Percentiles rank a stretch among this genome's conserved stretches.
Conservation (phyloP, 192 early-diverging fungal species). For the Entrophospora sp. region DNA sequence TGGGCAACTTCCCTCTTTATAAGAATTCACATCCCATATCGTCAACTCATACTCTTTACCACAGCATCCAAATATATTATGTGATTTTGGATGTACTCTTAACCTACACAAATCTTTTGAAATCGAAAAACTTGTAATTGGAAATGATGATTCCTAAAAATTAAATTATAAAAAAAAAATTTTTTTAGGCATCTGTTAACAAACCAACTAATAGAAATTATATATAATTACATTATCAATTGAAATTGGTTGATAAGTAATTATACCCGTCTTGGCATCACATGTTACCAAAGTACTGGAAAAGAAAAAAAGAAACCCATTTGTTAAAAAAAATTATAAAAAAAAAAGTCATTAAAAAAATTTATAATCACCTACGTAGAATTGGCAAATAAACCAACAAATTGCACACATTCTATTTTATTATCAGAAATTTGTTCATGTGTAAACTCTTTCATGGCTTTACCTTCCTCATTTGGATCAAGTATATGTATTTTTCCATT, state of each 20-base stretch:
- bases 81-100: conserved; percentile 53
- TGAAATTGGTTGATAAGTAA: conserved; percentile 1
- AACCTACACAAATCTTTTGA: conserved; percentile 54
- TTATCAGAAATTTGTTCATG: conserved; percentile 20
- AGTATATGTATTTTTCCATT: conserved; percentile 41
- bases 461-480: conserved; percentile 30
- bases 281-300: conserved; percentile 3
- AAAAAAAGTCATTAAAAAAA: neutral
- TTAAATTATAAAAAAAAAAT: conserved; percentile 27
- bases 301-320: no score
- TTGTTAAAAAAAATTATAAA: no score
- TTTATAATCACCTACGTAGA: conserved; percentile 29
- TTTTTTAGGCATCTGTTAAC: conserved; percentile 9
- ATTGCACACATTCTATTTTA: conserved; percentile 26
- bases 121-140: conserved; percentile 26
- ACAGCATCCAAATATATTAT: conserved; percentile 69
- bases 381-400: conserved; percentile 43
- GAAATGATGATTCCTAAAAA: conserved; percentile 15
- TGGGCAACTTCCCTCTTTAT: neutral
- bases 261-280: neutral
- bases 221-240: neutral
- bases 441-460: conserved; percentile 26
- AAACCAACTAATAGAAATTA: neutral
- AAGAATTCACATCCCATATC: conserved; percentile 57
- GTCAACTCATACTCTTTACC: conserved; percentile 81